A percentile compares a stretch with the other conserved stretches of the same genome.
Conservation (phyloP, 345 rosid species). For the Salix brachista region DNA sequence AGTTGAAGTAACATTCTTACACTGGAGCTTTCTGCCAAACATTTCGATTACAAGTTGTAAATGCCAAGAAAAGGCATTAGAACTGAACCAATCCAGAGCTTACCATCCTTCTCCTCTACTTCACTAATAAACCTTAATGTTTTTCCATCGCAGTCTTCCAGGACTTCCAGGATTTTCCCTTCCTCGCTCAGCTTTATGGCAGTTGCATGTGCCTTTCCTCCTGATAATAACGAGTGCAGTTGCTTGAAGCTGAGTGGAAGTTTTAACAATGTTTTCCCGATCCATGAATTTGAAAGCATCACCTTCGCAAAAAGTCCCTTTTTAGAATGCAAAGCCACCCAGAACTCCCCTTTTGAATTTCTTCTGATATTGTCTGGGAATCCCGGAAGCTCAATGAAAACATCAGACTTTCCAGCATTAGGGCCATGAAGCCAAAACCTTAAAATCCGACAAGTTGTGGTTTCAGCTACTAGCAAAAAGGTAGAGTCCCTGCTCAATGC, state of each 20-base stretch:
- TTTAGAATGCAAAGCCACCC: slow-evolving; percentile 54
- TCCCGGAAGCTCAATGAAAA: slow-evolving; percentile 22
- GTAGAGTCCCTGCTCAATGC: slow-evolving; percentile 21
- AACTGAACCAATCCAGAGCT: slow-evolving; percentile 21
- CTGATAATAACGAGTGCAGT: slow-evolving; percentile 50
- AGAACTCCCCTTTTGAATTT: slow-evolving; percentile 20
- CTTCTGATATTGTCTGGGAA: slow-evolving; percentile 22
- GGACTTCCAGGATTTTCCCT: slow-evolving; percentile 11
- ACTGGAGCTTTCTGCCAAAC: neutral
- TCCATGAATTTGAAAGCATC: slow-evolving; percentile 33
- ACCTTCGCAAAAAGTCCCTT: slow-evolving; percentile 40
- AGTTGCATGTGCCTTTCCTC: slow-evolving; percentile 57
- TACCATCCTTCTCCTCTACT: slow-evolving; percentile 28
- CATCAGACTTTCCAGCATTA: slow-evolving; percentile 13
- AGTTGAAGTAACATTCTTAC: too few relatives aligned
- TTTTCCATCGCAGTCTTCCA: slow-evolving; percentile 20
- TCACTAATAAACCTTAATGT: slow-evolving; percentile 20
- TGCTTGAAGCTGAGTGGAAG: slow-evolving; percentile 21
- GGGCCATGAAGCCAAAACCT: slow-evolving; percentile 26
- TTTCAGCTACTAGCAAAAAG: slow-evolving; percentile 21
- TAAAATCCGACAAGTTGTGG: slow-evolving; percentile 12
- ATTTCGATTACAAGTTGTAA: slow-evolving; percentile 29
- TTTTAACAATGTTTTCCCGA: slow-evolving; percentile 27
- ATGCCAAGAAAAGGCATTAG: slow-evolving; percentile 55
- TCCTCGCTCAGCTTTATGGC: slow-evolving; percentile 25